A percentile compares a stretch with the other conserved stretches of the same genome.
These are phyloP conservation scores for Phialophora verrucosa DNA, from an alignment of 2,329 filamentous ascomycete species.

Conservation along the genomic window DNA sequence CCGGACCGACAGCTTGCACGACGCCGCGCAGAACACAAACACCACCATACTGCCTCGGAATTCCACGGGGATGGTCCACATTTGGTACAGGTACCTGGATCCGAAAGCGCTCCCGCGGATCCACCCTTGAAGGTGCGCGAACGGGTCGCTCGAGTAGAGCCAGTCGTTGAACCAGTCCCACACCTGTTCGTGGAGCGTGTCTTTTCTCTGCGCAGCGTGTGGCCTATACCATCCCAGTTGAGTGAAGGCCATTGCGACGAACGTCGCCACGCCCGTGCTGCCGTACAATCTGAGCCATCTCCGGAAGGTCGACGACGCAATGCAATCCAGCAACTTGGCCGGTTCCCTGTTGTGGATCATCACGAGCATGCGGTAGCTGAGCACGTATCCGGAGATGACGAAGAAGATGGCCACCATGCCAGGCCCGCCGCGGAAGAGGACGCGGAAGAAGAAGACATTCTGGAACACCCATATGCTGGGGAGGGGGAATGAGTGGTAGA, in stretches of 20 bases:
- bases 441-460: constrained; percentile 45
- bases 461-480: constrained; percentile 13
- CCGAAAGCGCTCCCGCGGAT: constrained; percentile 43
- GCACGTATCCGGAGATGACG: constrained; percentile 56
- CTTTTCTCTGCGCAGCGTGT: constrained; percentile 27
- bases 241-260: constrained; percentile 49
- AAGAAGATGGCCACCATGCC: constrained; percentile 54
- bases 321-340: constrained; percentile 42
- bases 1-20: constrained; percentile 23
- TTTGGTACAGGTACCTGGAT: constrained; percentile 50
- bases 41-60: constrained; percentile 41
- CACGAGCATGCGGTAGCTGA: constrained; percentile 51
- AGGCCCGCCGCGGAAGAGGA: constrained; percentile 38
- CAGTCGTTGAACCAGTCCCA: constrained; percentile 35
- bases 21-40: constrained; percentile 28
- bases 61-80: constrained; percentile 45
- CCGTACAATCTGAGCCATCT: constrained; percentile 53
- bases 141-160: constrained; percentile 44
- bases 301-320: constrained; percentile 53
- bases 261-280: constrained; percentile 49
- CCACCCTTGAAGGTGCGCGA: constrained; percentile 38
- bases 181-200: constrained; percentile 28
- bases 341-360: constrained; percentile 46
- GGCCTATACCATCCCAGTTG: constrained; percentile 50
- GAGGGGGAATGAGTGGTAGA: constrained; percentile 51